A percentile compares a stretch with the other conserved stretches of the same genome.
These are phyloP conservation scores for Bertia moriformis DNA, from an alignment of 2,329 filamentous ascomycete genomes.

Conservation along the genomic window DNA sequence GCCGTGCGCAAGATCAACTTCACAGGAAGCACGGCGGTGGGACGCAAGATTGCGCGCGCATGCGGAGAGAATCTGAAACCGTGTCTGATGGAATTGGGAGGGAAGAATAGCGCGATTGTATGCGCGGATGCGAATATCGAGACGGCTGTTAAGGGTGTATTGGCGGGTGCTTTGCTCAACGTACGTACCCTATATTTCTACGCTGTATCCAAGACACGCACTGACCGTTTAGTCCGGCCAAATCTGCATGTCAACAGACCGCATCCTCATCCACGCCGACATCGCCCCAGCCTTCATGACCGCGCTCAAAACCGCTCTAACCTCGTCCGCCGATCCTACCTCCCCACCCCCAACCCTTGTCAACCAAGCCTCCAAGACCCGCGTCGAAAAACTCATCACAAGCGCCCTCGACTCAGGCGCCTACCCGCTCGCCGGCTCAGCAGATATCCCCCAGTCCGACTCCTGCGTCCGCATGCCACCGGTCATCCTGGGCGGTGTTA, in stretches of 20 bases:
- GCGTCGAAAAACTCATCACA: neutral
- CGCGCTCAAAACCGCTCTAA: neutral
- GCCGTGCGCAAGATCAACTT: conserved; percentile 25
- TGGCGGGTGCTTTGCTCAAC: conserved; percentile 8
- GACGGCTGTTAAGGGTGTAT: conserved; percentile 14
- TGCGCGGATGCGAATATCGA: conserved; percentile 27
- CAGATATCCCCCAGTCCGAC: neutral
- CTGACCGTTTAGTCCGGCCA: conserved; percentile 14
- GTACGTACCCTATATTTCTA: conserved; percentile 5
- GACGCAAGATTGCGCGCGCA: conserved; percentile 19
- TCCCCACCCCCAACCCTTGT: neutral
- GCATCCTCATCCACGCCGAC: conserved; percentile 11
- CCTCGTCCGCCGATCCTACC: neutral
- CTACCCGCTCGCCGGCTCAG: neutral
- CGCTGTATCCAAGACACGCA: conserved; percentile 1
- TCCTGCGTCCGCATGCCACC: conserved; percentile 25
- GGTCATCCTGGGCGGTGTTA: conserved; percentile 36
- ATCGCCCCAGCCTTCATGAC: conserved; percentile 3
- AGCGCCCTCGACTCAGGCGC: neutral
- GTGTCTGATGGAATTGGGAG: conserved; percentile 29
- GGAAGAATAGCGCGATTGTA: conserved; percentile 26
- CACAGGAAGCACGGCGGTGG: conserved; percentile 25
- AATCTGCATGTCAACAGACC: conserved; percentile 18
- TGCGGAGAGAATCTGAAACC: conserved; percentile 26
- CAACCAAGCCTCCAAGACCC: neutral